Conservation (phyloP, 768 basidiomycete species). For the Mrakia blollopis region DNA sequence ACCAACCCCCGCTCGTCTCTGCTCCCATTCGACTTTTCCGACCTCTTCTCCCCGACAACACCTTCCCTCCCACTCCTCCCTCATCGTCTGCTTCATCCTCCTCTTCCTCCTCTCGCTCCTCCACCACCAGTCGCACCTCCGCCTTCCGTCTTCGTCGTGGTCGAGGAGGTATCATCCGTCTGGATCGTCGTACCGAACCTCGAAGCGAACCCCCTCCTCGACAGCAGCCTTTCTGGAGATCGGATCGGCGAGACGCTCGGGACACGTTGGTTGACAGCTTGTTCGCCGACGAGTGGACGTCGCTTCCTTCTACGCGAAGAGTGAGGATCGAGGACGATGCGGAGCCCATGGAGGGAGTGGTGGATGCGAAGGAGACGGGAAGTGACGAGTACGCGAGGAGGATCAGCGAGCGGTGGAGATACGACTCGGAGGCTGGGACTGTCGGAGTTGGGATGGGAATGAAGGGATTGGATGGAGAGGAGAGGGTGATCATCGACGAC, state of each 20-base stretch:
- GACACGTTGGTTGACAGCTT: slow-evolving; percentile 17
- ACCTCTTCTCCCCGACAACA: slow-evolving; percentile 49
- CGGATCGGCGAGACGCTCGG: background rate
- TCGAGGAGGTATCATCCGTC: slow-evolving; percentile 69
- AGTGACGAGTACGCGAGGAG: slow-evolving; percentile 33
- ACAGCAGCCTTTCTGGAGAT: background rate
- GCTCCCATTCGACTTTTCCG: slow-evolving; percentile 59
- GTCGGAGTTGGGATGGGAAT: slow-evolving; percentile 42
- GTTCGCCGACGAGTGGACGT: slow-evolving; percentile 28
- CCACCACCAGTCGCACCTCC: slow-evolving; percentile 42
- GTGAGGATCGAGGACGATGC: slow-evolving; percentile 31
- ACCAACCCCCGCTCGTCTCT: slow-evolving; percentile 53
- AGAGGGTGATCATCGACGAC: slow-evolving; percentile 47
- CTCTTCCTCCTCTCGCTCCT: background rate
- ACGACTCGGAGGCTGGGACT: slow-evolving; percentile 42
- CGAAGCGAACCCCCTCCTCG: slow-evolving; percentile 18
- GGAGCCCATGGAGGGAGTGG: slow-evolving; percentile 35
- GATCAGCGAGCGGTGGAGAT: slow-evolving; percentile 46
- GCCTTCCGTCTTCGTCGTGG: slow-evolving; percentile 68
- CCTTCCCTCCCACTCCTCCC: background rate
- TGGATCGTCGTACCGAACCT: slow-evolving; percentile 59
- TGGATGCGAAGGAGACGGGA: slow-evolving; percentile 30
- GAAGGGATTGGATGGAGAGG: slow-evolving; percentile 41
- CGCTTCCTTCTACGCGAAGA: slow-evolving; percentile 1
- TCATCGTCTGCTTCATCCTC: background rate